Evolutionary conservation across 768 basidiomycete species (phyloP).

Genomic region (Pilatotrama ljubarskyi): DNA sequence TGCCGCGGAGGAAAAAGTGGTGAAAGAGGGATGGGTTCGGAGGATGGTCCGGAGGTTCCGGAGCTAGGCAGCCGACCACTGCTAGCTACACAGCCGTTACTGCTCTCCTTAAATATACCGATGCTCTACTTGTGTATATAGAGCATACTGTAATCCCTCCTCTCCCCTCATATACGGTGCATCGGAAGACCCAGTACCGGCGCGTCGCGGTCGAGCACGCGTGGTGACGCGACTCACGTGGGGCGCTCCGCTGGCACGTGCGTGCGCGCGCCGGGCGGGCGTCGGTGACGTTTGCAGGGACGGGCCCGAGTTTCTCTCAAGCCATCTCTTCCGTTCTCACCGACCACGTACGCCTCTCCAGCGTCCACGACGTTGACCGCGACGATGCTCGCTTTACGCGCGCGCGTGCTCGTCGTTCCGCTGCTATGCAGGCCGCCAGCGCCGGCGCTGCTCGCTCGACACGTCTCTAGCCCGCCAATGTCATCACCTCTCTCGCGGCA

Average conservation of each 20-base stretch:
- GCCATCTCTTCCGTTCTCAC: constrained; percentile 8
- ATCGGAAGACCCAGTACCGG: not conserved
- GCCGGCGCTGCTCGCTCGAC: constrained; percentile 14
- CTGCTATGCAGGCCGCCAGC: not conserved
- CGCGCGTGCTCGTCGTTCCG: constrained; percentile 7
- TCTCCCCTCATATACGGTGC: too few species aligned
- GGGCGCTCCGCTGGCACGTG: not conserved
- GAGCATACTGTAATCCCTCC: too few species aligned
- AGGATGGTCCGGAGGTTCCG: constrained; percentile 8
- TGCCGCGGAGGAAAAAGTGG: not conserved
- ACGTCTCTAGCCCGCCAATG: constrained; percentile 13
- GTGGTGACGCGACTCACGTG: not conserved
- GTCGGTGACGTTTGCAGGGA: not conserved
- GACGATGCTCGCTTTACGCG: constrained; percentile 18
- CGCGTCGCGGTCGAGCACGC: not conserved
- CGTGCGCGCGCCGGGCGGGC: not conserved
- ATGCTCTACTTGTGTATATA: not conserved
- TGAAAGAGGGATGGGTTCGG: constrained; percentile 11
- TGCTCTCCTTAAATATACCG: too few species aligned
- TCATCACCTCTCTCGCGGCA: not conserved
- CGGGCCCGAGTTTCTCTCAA: not conserved
- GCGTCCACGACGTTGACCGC: not conserved
- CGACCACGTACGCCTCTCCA: not conserved
- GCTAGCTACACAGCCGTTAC: not conserved
- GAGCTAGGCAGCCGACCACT: not conserved